Evolutionary conservation across 2,329 filamentous ascomycete genomes (phyloP), one percentile per base, ranked within the genome.

Genomic region (Waltergamsia citrina): DNA sequence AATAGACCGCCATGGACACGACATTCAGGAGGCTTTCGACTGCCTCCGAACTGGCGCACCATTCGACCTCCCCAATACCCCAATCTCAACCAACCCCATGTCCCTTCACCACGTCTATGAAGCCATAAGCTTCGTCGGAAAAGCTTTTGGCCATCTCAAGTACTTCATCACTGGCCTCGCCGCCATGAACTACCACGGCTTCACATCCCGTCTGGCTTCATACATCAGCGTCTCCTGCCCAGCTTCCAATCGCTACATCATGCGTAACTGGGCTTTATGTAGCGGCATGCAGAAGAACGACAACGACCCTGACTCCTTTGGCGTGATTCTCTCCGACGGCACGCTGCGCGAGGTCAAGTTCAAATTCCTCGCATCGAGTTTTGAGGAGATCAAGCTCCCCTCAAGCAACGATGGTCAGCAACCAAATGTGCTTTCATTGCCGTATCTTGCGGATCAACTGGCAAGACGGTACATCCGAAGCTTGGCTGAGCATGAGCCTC

Each of bases 141-240:
- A 33, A 1, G 48, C 54, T 5, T 55, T 74, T 15, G 42, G 45
- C 14, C 60, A 67, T 44, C 54, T 66, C 2, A 59, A 54, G 15
- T 71, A 69, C 45, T 60, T 60, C 9, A 55, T 74, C 27, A 57
- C 52, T 41, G 69, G 69, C 16, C 51, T 57, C 16, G 56, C 57
- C 1, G 66, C 65, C 10, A 52, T 73, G 38, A 44, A 52, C 4
- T 55, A 62, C 30, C 63, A 67, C 51, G 67, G 65, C 30, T 60
- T 54, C 38, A 33, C 43, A 4, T 39, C 37, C 7, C 46, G 52
- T 6, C 36, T 29, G 6, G 53, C 56, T 0, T 41, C 42, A 5
- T 46, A 56, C 29, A 42, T 71, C 14, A 60, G 49, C 27, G 51
- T 73, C 34, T 29, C 65, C 15, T 68, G 61, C 38, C 60, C 64